Evolutionary conservation across 345 rosid species (phyloP).

Genomic region (Populus ilicifolia): DNA sequence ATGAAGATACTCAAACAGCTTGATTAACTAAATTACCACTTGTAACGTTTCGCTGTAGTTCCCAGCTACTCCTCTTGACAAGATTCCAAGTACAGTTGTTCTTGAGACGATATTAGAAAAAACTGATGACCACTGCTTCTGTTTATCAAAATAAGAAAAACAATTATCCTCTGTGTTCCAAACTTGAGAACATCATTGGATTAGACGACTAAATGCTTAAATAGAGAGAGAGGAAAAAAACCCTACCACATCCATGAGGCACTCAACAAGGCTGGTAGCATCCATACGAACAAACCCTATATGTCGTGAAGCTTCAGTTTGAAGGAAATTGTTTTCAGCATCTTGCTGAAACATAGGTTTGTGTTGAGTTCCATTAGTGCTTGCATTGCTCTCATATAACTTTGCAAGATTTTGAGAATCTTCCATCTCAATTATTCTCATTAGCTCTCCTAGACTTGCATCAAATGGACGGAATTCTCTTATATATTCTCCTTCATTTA

Average conservation of each 20-base stretch:
- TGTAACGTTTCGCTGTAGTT: slow-evolving; percentile 34
- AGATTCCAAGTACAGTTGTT: slow-evolving; percentile 31
- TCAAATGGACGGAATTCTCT: slow-evolving; percentile 17
- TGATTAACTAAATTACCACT: slow-evolving; percentile 38
- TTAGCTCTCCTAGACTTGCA: slow-evolving; percentile 20
- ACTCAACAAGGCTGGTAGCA: slow-evolving; percentile 23
- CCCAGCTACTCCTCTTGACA: slow-evolving; percentile 25
- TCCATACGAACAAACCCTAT: slow-evolving; percentile 19
- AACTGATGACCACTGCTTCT: slow-evolving; percentile 41
- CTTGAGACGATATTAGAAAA: slow-evolving; percentile 42
- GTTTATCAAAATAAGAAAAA: slow-evolving; percentile 1
- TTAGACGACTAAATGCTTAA: neutral
- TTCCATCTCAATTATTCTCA: slow-evolving; percentile 26
- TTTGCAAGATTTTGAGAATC: neutral
- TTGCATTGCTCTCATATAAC: slow-evolving; percentile 4
- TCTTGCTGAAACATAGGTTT: neutral
- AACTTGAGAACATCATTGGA: neutral
- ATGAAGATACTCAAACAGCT: neutral
- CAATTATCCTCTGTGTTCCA: neutral
- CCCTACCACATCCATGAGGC: slow-evolving; percentile 39
- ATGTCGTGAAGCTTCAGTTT: slow-evolving; percentile 27
- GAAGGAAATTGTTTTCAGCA: slow-evolving; percentile 2
- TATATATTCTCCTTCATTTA: slow-evolving; percentile 33
- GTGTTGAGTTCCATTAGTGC: neutral
- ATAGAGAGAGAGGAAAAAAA: neutral